phyloP scores from a whole-genome alignment of 352 stramenopile species.

The Globisporangium mamillatum region DNA sequence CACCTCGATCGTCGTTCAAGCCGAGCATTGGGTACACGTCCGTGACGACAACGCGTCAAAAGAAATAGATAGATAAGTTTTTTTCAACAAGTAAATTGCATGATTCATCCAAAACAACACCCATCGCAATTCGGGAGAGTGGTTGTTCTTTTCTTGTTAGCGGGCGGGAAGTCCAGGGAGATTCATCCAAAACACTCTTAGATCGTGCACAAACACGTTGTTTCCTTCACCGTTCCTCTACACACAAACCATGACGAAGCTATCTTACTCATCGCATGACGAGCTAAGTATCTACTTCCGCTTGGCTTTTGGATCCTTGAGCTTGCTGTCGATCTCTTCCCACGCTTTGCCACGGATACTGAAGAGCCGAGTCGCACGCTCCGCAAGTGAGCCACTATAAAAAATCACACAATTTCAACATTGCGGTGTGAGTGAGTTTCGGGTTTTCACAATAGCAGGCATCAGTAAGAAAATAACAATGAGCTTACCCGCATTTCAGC shows the following conservation, averaged over 20 bases:
- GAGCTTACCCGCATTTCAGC: conserved; percentile 94
- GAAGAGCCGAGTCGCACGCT: conserved; percentile 91
- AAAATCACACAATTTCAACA: conserved; percentile 13
- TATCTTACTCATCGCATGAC: neutral
- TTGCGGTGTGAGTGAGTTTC: neutral
- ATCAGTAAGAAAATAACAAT: neutral
- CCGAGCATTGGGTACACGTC: conserved; percentile 79
- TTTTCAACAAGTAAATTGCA: conserved; percentile 1
- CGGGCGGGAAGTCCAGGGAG: neutral
- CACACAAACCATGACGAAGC: neutral
- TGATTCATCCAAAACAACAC: neutral
- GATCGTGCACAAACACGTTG: neutral
- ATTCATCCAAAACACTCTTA: neutral
- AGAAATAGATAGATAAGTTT: conserved; percentile 37
- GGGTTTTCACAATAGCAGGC: neutral
- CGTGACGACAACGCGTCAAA: conserved; percentile 57
- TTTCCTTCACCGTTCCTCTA: neutral
- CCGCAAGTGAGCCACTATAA: conserved; percentile 82
- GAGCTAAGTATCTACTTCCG: neutral
- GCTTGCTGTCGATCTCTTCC: conserved; percentile 87
- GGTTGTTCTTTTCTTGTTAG: neutral
- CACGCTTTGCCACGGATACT: conserved; percentile 90
- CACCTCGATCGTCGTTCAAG: conserved; percentile 48
- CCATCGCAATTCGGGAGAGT: neutral
- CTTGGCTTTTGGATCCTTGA: conserved; percentile 57